These are phyloP conservation scores for Kondoa malvinella DNA, from an alignment of 768 basidiomycete genomes.

Conservation along the genomic window DNA sequence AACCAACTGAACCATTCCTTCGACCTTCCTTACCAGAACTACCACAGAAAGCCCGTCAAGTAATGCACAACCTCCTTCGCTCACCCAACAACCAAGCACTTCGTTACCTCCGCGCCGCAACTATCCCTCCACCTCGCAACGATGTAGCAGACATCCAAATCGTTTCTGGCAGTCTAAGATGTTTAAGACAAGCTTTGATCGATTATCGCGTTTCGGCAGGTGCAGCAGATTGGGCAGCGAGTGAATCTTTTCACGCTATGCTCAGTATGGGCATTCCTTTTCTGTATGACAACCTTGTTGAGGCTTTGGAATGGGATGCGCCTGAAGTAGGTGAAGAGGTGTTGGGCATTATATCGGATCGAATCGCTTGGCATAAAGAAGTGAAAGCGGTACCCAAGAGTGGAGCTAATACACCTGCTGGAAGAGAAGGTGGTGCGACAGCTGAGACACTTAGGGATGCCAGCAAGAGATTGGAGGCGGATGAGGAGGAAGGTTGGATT, in stretches of 20 bases:
- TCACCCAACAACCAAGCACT: slow-evolving; percentile 28
- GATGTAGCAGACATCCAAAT: slow-evolving; percentile 20
- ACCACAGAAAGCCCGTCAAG: slow-evolving; percentile 20
- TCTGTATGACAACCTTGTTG: slow-evolving; percentile 21
- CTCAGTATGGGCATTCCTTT: slow-evolving; percentile 24
- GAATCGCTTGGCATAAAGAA: background rate
- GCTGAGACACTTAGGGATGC: background rate
- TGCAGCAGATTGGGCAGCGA: slow-evolving; percentile 10
- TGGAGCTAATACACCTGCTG: slow-evolving; percentile 15
- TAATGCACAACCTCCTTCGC: slow-evolving; percentile 27
- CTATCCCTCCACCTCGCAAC: slow-evolving; percentile 12
- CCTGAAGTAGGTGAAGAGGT: slow-evolving; percentile 24
- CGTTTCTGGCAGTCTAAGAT: slow-evolving; percentile 23
- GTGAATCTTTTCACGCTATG: slow-evolving; percentile 21
- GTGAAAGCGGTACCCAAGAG: slow-evolving; percentile 4
- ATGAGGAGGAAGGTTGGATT: slow-evolving; percentile 9
- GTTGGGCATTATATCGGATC: slow-evolving; percentile 20
- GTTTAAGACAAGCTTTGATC: slow-evolving; percentile 22
- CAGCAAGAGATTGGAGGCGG: slow-evolving; percentile 1
- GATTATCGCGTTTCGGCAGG: slow-evolving; percentile 20
- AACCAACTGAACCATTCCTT: slow-evolving; percentile 6
- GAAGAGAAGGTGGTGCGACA: slow-evolving; percentile 5
- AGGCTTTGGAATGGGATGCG: slow-evolving; percentile 24
- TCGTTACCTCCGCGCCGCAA: slow-evolving; percentile 21
- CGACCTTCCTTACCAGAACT: slow-evolving; percentile 7